Base-by-base conservation (phyloP, 176 grass and related monocot species). In the Raddia distichophylla region DNA sequence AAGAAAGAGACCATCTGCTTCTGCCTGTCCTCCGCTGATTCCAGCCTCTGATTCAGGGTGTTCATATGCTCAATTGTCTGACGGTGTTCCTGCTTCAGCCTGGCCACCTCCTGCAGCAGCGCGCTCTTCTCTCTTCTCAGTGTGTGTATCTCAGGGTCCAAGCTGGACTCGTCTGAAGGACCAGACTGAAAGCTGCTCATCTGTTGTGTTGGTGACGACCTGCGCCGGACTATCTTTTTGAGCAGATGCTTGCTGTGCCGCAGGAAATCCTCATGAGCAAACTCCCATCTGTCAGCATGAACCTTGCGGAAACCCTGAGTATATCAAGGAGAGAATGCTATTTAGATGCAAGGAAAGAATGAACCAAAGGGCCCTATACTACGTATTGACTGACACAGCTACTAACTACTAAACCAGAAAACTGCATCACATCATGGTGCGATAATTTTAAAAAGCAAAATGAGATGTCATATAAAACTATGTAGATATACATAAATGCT, bases 241-340 rank as follows among this genome's bases (percentile, higher is more conserved):
- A 99, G 60, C 47, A 90, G 48, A 80, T 82, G 79, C 49, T 90
- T 99, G 53, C 77, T 93, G 86, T 82, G 86, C 87, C 70, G 82
- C 51, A 91, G 45, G 67, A 99, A 99, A 83, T 62, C 84, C 67
- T 99, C 93, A 67, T 99, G 86, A 10, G 96, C 96, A 64, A 99
- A 99, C 80, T 99, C 96, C 93, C 96, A 99, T 88, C 91, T 91
- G 49, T 99, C 93, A 68, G 96, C 62, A 76, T 89, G 87, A 86
- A 91, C 90, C 73, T 95, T 99, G 78, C 71, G 93, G 79, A 99
- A 99, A 73, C 93, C 93, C 96, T 99, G 87, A 45, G 3, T 42
- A 71, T 65, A 55, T 81, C 46, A 80, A 52, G 71, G 47, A 58
- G 46, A 17, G 32, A 76, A 65, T 43, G 76, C 77, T 91, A 70